Conservation (phyloP, 192 early-diverging fungal genomes). For the Backusella liffmaniae region DNA sequence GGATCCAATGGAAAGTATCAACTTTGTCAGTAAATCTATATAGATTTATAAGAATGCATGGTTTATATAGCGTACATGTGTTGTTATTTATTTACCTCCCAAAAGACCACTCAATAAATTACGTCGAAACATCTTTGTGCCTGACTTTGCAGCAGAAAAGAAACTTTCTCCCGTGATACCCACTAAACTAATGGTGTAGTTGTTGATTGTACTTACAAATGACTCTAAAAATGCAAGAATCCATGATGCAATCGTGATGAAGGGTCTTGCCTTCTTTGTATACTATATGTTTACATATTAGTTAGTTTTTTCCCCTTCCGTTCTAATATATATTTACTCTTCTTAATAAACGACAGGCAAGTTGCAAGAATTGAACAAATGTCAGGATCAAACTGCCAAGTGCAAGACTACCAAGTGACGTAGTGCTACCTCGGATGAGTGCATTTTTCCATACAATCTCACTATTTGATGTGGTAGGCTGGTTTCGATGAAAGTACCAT, state of each 20-base stretch:
- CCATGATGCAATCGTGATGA: slow-evolving; percentile 41
- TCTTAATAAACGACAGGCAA: slow-evolving; percentile 41
- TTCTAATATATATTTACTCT: slow-evolving; percentile 46
- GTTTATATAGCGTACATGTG: no score
- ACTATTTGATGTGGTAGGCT: slow-evolving; percentile 10
- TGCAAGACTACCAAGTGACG: slow-evolving; percentile 64
- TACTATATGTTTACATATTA: slow-evolving; percentile 11
- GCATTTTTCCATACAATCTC: slow-evolving; percentile 47
- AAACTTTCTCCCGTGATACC: slow-evolving; percentile 72
- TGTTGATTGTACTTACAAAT: slow-evolving; percentile 51
- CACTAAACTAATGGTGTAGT: slow-evolving; percentile 68
- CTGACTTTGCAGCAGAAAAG: slow-evolving; percentile 48
- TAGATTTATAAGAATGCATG: no score
- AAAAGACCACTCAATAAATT: slow-evolving; percentile 70
- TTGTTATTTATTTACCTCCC: slow-evolving; percentile 16
- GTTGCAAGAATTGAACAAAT: slow-evolving; percentile 52
- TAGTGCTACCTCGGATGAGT: slow-evolving; percentile 48
- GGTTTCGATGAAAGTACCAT: slow-evolving; percentile 71
- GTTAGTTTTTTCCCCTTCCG: background rate
- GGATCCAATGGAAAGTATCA: slow-evolving; percentile 60
- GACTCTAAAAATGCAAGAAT: slow-evolving; percentile 40
- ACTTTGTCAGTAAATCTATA: slow-evolving; percentile 51
- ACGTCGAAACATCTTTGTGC: slow-evolving; percentile 71
- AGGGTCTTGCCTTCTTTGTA: slow-evolving; percentile 29
- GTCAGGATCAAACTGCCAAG: slow-evolving; percentile 64